These are phyloP conservation scores for Pleurozium schreberi DNA, from an alignment of 225 moss, liverwort and hornwort genomes.

Conservation along the genomic window DNA sequence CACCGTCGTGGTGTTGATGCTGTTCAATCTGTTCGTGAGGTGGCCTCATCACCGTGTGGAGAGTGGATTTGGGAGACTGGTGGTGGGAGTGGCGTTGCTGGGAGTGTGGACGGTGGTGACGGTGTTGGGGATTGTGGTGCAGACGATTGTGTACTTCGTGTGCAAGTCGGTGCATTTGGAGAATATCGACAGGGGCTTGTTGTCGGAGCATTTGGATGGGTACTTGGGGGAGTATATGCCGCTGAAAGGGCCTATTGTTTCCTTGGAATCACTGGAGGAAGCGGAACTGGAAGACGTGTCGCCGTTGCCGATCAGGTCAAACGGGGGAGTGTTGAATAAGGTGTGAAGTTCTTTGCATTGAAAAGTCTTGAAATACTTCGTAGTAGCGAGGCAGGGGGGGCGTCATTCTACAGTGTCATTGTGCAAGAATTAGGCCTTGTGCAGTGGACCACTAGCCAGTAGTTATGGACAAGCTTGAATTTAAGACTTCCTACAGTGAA, in stretches of 20 bases:
- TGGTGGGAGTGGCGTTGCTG: slow-evolving; percentile 32
- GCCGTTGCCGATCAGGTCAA: not conserved
- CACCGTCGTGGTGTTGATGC: slow-evolving; percentile 4
- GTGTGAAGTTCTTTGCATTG: not conserved
- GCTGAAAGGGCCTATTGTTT: slow-evolving; percentile 60
- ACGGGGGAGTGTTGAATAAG: not conserved
- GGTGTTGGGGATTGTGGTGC: slow-evolving; percentile 59
- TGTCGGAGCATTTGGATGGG: slow-evolving; percentile 76
- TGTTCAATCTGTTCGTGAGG: slow-evolving; percentile 36
- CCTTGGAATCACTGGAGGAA: slow-evolving; percentile 55
- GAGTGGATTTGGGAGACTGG: slow-evolving; percentile 27
- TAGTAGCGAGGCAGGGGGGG: not conserved
- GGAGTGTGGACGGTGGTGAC: slow-evolving; percentile 51
- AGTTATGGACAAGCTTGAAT: not conserved
- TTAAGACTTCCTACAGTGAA: not conserved
- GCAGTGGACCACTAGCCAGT: not conserved
- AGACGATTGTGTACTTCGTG: slow-evolving; percentile 76
- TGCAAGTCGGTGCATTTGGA: slow-evolving; percentile 85
- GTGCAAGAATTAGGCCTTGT: not conserved
- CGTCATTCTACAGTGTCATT: not conserved
- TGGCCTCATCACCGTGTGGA: not conserved
- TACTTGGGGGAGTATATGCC: slow-evolving; percentile 91
- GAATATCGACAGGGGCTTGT: slow-evolving; percentile 68
- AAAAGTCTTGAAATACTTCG: not conserved
- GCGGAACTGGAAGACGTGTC: slow-evolving; percentile 41